Percentiles rank a stretch among this genome's conserved stretches.
Evolutionary conservation across 1,139 yeast genomes (phyloP).

Genomic region (Kodamaea fungicola): DNA sequence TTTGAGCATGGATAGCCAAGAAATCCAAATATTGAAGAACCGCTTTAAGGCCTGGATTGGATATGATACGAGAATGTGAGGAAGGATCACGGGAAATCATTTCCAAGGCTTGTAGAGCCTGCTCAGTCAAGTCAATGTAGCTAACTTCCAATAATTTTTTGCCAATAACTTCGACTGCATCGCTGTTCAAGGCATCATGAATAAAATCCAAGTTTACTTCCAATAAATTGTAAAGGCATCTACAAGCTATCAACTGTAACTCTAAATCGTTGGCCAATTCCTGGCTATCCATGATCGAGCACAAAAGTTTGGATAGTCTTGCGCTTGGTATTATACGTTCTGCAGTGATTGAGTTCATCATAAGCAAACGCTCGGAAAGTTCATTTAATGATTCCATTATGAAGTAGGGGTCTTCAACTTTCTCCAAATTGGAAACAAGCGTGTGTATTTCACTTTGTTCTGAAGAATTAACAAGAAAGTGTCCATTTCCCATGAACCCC

Average conservation of each 20-base stretch:
- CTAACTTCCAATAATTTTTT: slow-evolving; percentile 69
- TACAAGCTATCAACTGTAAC: slow-evolving; percentile 75
- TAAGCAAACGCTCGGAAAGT: slow-evolving; percentile 56
- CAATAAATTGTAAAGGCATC: slow-evolving; percentile 77
- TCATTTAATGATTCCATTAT: slow-evolving; percentile 60
- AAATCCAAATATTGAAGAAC: slow-evolving; percentile 80
- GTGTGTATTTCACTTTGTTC: slow-evolving; percentile 31
- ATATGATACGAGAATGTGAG: slow-evolving; percentile 44
- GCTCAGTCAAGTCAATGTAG: slow-evolving; percentile 90
- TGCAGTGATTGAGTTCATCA: slow-evolving; percentile 65
- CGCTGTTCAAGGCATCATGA: slow-evolving; percentile 60
- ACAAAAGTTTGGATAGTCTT: slow-evolving; percentile 52
- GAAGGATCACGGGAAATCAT: slow-evolving; percentile 59
- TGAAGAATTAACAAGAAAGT: slow-evolving; percentile 11
- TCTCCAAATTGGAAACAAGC: slow-evolving; percentile 39
- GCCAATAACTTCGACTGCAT: slow-evolving; percentile 66
- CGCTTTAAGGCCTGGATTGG: slow-evolving; percentile 61
- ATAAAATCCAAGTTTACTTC: slow-evolving; percentile 73
- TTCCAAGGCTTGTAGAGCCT: slow-evolving; percentile 76
- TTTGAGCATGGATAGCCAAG: slow-evolving; percentile 84
- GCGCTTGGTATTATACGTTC: slow-evolving; percentile 65
- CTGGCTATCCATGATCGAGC: slow-evolving; percentile 59
- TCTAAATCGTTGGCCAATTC: slow-evolving; percentile 65
- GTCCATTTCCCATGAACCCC: slow-evolving; percentile 25
- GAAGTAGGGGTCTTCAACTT: slow-evolving; percentile 45